These are phyloP conservation scores for Ilex paraguariensis DNA, from an alignment of 305 asterid species.

Conservation along the genomic window DNA sequence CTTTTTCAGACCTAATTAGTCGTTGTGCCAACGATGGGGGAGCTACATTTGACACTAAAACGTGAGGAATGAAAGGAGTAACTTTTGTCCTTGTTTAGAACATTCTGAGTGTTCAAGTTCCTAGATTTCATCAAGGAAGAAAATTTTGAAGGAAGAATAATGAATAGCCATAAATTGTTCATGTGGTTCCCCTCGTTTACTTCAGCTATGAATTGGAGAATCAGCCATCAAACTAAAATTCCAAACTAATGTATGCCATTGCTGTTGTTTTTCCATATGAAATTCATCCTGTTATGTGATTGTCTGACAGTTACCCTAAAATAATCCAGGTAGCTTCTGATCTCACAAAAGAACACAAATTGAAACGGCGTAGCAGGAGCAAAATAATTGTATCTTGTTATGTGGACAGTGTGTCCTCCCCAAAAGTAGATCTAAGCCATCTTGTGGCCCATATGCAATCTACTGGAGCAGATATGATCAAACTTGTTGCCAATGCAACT, in stretches of 20 bases:
- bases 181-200: neutral
- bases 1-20: too few relatives aligned
- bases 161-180: neutral
- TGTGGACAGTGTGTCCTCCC: constrained; percentile 25
- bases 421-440: constrained; percentile 32
- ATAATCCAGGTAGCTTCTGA: constrained; percentile 34
- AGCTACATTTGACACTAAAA: too few relatives aligned
- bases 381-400: constrained; percentile 46
- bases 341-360: constrained; percentile 26
- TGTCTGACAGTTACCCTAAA: neutral
- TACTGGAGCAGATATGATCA: constrained; percentile 46
- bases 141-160: too few relatives aligned
- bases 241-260: neutral
- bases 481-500: constrained; percentile 38
- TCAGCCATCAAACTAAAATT: neutral
- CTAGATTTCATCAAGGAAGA: too few relatives aligned
- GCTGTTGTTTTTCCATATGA: neutral
- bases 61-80: too few relatives aligned
- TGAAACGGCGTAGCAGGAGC: constrained; percentile 23
- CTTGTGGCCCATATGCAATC: constrained; percentile 42
- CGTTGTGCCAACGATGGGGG: too few relatives aligned
- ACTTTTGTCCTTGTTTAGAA: too few relatives aligned
- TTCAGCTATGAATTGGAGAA: neutral
- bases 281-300: neutral
- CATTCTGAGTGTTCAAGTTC: too few relatives aligned